Conservation (phyloP, 2,329 filamentous ascomycete genomes). For the Cadophora sp. region DNA sequence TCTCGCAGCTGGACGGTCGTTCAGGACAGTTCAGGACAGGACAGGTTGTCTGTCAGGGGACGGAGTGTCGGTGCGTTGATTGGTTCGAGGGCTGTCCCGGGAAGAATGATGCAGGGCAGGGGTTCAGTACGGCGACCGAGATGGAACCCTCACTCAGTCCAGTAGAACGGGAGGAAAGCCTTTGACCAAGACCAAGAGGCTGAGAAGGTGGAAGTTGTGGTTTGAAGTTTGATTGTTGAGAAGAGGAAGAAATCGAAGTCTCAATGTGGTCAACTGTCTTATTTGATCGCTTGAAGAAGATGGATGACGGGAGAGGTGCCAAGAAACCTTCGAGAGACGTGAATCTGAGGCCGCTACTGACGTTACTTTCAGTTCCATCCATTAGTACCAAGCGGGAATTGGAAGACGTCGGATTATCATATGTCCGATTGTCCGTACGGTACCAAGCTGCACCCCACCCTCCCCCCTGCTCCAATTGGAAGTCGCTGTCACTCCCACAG, state of each 20-base stretch:
- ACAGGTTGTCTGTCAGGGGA: constrained; percentile 19
- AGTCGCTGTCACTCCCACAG: background rate
- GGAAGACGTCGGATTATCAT: too few species aligned
- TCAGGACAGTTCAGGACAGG: constrained; percentile 4
- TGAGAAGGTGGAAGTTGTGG: background rate
- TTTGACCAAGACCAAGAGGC: background rate
- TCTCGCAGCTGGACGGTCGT: constrained; percentile 4
- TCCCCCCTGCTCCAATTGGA: background rate
- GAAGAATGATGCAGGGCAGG: background rate
- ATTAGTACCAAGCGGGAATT: too few species aligned
- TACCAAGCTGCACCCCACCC: too few species aligned
- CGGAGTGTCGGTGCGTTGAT: background rate
- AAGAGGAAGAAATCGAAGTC: background rate
- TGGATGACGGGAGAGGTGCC: too few species aligned
- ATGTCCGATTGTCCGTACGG: too few species aligned
- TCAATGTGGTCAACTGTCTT: background rate
- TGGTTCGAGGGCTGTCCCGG: background rate
- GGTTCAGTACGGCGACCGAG: constrained; percentile 6
- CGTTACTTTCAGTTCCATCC: too few species aligned
- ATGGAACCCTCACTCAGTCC: background rate
- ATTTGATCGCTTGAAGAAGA: too few species aligned
- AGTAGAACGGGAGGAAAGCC: background rate
- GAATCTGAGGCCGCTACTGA: too few species aligned
- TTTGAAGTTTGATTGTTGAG: background rate
- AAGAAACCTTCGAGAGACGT: too few species aligned